Conservation (phyloP, 129 eudicot genomes). For the Escallonia rubra region DNA sequence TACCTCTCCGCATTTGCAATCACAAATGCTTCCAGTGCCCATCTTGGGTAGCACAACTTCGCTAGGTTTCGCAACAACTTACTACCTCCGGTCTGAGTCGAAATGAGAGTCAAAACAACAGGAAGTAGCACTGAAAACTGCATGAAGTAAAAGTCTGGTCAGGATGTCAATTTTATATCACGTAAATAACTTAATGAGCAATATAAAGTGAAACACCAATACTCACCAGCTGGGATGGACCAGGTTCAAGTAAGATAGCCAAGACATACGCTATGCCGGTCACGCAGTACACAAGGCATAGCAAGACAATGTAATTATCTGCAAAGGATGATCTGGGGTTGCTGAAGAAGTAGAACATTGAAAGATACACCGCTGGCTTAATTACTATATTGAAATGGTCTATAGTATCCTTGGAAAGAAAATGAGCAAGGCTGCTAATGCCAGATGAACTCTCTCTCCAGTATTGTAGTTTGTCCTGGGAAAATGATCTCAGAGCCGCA, state of each 20-base stretch:
- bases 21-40: conserved; percentile 95
- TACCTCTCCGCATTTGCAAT: conserved; percentile 85
- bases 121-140: conserved; percentile 93
- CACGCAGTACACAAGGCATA: conserved; percentile 89
- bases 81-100: conserved; percentile 46
- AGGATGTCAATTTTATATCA: background rate
- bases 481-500: conserved; percentile 89
- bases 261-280: conserved; percentile 81
- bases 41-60: conserved; percentile 74
- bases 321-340: conserved; percentile 80
- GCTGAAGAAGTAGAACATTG: conserved; percentile 86
- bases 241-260: conserved; percentile 88
- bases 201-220: too few species aligned
- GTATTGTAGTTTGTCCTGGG: conserved; percentile 76
- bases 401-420: conserved; percentile 72
- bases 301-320: conserved; percentile 64
- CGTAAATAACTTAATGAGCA: too few species aligned
- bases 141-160: conserved; percentile 12
- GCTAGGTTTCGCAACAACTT: conserved; percentile 37
- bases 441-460: conserved; percentile 92
- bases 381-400: conserved; percentile 69
- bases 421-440: conserved; percentile 86
- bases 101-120: conserved; percentile 76
- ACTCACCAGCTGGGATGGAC: conserved; percentile 90
- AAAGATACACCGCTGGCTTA: conserved; percentile 82